Evolutionary conservation across 2,329 filamentous ascomycete species (phyloP).

Genomic region (Nannizzia gypsea): DNA sequence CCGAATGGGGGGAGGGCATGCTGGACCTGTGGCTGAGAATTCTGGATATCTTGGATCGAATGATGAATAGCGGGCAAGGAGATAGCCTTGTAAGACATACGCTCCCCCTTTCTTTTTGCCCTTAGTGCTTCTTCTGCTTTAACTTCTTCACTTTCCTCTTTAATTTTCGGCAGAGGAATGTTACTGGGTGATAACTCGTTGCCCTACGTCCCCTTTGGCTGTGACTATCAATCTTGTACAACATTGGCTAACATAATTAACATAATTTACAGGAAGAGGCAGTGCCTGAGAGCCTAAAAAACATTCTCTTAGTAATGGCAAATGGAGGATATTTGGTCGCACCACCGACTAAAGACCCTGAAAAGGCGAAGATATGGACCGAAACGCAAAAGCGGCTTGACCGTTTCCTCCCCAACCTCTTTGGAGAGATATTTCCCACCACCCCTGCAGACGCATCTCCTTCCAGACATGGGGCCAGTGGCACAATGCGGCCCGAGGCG

Average conservation of each 20-base stretch:
- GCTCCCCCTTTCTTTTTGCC: background rate
- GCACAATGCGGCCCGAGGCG: background rate
- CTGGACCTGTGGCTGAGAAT: constrained; percentile 85
- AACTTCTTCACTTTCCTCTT: background rate
- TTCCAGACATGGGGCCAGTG: background rate
- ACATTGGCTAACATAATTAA: background rate
- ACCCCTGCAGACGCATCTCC: background rate
- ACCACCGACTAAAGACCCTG: constrained; percentile 45
- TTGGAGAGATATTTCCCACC: constrained; percentile 47
- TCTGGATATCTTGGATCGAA: constrained; percentile 82
- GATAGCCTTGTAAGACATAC: constrained; percentile 61
- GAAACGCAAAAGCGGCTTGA: constrained; percentile 51
- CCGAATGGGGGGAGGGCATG: constrained; percentile 69
- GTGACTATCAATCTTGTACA: constrained; percentile 3
- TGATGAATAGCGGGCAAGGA: constrained; percentile 91
- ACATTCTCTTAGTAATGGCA: constrained; percentile 89
- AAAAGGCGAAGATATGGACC: constrained; percentile 45
- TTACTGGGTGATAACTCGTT: background rate
- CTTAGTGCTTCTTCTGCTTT: background rate
- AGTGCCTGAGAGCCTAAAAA: constrained; percentile 89
- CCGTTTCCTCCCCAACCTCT: constrained; percentile 48
- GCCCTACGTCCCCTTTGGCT: background rate
- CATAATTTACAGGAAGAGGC: constrained; percentile 62
- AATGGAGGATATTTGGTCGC: constrained; percentile 68
- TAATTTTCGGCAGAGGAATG: background rate